These are phyloP conservation scores for Salisapilia sapeloensis DNA, from an alignment of 352 stramenopile species.

Conservation along the genomic window DNA sequence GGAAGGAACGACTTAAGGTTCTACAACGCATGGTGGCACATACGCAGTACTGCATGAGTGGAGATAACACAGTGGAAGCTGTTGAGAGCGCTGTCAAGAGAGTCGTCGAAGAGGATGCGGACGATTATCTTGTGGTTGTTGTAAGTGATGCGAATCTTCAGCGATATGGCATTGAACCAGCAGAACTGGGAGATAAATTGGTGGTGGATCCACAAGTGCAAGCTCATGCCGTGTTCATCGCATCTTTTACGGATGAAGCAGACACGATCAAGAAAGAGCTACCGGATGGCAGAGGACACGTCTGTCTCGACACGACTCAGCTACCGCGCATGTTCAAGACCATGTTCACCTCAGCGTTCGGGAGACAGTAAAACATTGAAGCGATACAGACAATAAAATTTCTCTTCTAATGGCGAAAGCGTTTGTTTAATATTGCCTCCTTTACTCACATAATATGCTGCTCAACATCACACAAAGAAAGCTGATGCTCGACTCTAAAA, in stretches of 20 bases:
- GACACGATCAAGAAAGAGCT: conserved; percentile 39
- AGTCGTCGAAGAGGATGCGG: conserved; percentile 34
- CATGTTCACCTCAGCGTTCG: conserved; percentile 59
- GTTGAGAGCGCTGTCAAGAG: conserved; percentile 67
- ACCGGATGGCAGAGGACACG: conserved; percentile 47
- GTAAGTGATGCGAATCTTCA: conserved; percentile 92
- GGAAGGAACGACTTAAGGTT: conserved; percentile 82
- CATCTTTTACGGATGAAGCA: conserved; percentile 71
- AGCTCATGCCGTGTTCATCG: conserved; percentile 73
- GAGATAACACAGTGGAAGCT: conserved; percentile 89
- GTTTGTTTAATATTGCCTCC: too few relatives aligned
- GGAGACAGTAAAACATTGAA: conserved; percentile 5
- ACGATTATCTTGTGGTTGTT: conserved; percentile 84
- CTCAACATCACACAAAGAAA: too few relatives aligned
- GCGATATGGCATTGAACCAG: conserved; percentile 76
- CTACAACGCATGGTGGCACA: conserved; percentile 90
- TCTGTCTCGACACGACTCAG: conserved; percentile 64
- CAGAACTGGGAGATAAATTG: conserved; percentile 31
- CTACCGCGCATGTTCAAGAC: conserved; percentile 70
- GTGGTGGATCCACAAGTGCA: conserved; percentile 32
- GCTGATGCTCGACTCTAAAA: too few relatives aligned
- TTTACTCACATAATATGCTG: too few relatives aligned
- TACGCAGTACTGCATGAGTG: conserved; percentile 86
- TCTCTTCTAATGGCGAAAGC: too few relatives aligned
- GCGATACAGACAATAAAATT: conserved; percentile 1